These are phyloP conservation scores for Komagataella ulmi DNA, from an alignment of 805 yeast species.

Conservation along the genomic window DNA sequence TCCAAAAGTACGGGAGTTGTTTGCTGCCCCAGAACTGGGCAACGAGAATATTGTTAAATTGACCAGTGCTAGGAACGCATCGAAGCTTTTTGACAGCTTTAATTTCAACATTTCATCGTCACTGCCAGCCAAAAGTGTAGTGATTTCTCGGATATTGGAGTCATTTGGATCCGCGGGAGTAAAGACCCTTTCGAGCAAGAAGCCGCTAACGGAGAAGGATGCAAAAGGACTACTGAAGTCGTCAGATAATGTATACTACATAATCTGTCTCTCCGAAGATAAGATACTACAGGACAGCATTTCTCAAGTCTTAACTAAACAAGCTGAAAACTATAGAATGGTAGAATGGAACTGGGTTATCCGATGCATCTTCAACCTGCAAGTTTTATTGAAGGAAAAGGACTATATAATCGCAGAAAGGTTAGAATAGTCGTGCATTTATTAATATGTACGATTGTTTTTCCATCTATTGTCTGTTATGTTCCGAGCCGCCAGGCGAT, in stretches of 20 bases:
- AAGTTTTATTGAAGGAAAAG: conserved; percentile 7
- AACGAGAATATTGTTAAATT: conserved; percentile 7
- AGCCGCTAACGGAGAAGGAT: conserved; percentile 1
- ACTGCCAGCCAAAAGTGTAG: conserved; percentile 46
- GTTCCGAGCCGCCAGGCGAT: neutral
- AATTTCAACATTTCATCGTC: conserved; percentile 40
- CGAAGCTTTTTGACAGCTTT: conserved; percentile 30
- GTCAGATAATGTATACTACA: conserved; percentile 11
- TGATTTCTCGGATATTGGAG: conserved; percentile 40
- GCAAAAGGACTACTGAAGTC: neutral
- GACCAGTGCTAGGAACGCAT: conserved; percentile 7
- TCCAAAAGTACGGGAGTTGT: conserved; percentile 19
- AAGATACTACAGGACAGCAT: conserved; percentile 16
- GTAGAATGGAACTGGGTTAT: conserved; percentile 61
- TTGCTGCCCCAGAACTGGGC: conserved; percentile 12
- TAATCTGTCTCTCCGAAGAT: conserved; percentile 18
- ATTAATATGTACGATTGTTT: neutral
- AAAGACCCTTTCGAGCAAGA: conserved; percentile 7
- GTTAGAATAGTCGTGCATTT: neutral
- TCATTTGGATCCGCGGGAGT: conserved; percentile 40
- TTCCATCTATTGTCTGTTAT: neutral
- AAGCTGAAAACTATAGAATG: conserved; percentile 15
- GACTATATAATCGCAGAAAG: neutral
- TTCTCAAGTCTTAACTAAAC: conserved; percentile 8
- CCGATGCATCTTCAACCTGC: conserved; percentile 35